Conservation (phyloP, 139 green algal species). For the Micromonas pusilla region DNA sequence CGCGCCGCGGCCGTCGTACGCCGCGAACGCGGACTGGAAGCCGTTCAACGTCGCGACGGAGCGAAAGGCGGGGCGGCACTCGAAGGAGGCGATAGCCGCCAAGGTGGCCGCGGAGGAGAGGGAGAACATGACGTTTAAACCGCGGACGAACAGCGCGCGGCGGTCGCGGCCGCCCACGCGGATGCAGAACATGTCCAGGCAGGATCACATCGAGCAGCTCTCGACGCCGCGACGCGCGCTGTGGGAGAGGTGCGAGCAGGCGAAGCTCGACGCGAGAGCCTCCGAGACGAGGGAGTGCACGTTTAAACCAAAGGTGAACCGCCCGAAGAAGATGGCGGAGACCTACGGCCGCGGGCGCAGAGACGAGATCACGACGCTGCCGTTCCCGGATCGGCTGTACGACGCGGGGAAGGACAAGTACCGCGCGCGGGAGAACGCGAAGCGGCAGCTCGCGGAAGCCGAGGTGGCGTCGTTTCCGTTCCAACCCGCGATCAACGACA, state of each 20-base stretch:
- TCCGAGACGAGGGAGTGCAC: slow-evolving; percentile 8
- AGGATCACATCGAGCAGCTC: background rate
- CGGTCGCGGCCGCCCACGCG: background rate
- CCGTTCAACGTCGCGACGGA: background rate
- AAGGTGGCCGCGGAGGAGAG: background rate
- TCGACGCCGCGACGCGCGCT: background rate
- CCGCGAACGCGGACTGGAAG: background rate
- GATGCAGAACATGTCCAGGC: background rate
- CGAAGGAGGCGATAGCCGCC: background rate
- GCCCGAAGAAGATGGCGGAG: background rate
- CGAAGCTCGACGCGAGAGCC: background rate
- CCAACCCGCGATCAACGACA: background rate
- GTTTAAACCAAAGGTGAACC: slow-evolving; percentile 12
- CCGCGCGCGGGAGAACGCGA: background rate
- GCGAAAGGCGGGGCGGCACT: background rate
- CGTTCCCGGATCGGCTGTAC: slow-evolving; percentile 13
- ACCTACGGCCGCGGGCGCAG: background rate
- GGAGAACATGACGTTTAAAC: background rate
- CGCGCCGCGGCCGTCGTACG: background rate
- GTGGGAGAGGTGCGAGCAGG: background rate
- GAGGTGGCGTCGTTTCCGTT: background rate
- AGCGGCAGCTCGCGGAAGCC: background rate
- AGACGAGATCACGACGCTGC: background rate
- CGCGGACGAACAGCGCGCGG: background rate
- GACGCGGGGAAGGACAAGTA: background rate